Base-by-base conservation (phyloP, 805 yeast genomes). In the Candida ficus region DNA sequence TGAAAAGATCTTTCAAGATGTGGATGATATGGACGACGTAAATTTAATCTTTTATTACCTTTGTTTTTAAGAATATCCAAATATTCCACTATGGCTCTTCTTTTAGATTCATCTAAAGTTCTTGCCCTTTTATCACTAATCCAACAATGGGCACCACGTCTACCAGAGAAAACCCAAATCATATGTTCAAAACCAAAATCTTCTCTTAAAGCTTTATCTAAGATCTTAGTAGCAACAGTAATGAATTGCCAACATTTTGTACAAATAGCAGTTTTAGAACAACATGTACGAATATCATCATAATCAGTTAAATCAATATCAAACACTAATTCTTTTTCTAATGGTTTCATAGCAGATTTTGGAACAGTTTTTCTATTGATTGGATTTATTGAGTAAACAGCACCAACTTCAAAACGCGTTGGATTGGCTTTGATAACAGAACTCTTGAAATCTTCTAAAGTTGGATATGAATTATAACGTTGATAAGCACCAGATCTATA, bases 111-210 rank as follows among this genome's bases (percentile, higher is more conserved):
- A 47, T 77, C 83, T 46, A 93, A 62, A 2, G 60, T 53, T 42
- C 97, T 67, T 1, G 97, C 96, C 35, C 90, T 67, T 41, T 73
- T 63, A 58, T 93, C 99, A 62, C 95, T 85, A 19, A 93, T 73
- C 99, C 99, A 93, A 56, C 98, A 95, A 70, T 93, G 99, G 13
- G 95, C 95, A 62, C 99, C 99, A 75, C 99, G 85, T 70, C 99
- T 83, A 35, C 99, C 99, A 1, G 96, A 88, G 57, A 87, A 93
- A 5, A 91, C 96, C 98, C 98, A 93, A 37, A 93, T 69, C 57
- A 88, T 68, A 61, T 87, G 81, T 44, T 78, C 66, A 60, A 86
- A 90, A 1, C 96, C 98, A 62, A 93, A 93, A 61, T 91, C 98
- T 37, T 87, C 88, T 38, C 76, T 66, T 38, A 93, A 68, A 0